Percentiles rank a stretch among this genome's conserved stretches.
Evolutionary conservation across 2,329 filamentous ascomycete species (phyloP).

Genomic region (Apiospora aurea): DNA sequence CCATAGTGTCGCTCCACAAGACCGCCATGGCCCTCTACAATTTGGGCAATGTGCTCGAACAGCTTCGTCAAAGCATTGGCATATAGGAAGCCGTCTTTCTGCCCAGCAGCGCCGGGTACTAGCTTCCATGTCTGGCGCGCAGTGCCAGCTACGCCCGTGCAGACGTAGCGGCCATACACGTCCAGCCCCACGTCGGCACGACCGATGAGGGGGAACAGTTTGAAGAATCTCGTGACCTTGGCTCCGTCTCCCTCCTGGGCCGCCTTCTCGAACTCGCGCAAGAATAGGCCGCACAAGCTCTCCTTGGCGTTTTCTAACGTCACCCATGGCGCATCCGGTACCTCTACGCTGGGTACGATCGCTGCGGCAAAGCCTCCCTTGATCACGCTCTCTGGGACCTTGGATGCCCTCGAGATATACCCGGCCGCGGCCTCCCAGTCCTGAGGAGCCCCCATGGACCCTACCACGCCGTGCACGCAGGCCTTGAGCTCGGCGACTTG

Average conservation of each 20-base stretch:
- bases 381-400: conserved; percentile 81
- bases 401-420: conserved; percentile 83
- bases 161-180: conserved; percentile 95
- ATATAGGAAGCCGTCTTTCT: conserved; percentile 87
- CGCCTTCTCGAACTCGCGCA: conserved; percentile 94
- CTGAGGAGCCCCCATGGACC: conserved; percentile 96
- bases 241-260: conserved; percentile 85
- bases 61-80: conserved; percentile 88
- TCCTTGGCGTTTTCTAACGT: conserved; percentile 89
- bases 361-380: conserved; percentile 87
- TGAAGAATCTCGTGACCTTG: conserved; percentile 95
- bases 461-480: conserved; percentile 91
- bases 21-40: conserved; percentile 89
- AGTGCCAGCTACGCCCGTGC: conserved; percentile 86
- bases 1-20: conserved; percentile 96
- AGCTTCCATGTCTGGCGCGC: conserved; percentile 83
- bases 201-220: conserved; percentile 93
- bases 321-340: conserved; percentile 87
- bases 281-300: conserved; percentile 86
- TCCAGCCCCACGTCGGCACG: conserved; percentile 88
- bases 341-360: conserved; percentile 94
- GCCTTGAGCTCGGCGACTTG: conserved; percentile 97
- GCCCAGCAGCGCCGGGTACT: conserved; percentile 62
- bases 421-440: conserved; percentile 97
- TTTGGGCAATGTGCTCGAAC: conserved; percentile 97